phyloP scores from a whole-genome alignment of 2,329 filamentous ascomycete genomes.

The Sarocladiaceae sp. region DNA sequence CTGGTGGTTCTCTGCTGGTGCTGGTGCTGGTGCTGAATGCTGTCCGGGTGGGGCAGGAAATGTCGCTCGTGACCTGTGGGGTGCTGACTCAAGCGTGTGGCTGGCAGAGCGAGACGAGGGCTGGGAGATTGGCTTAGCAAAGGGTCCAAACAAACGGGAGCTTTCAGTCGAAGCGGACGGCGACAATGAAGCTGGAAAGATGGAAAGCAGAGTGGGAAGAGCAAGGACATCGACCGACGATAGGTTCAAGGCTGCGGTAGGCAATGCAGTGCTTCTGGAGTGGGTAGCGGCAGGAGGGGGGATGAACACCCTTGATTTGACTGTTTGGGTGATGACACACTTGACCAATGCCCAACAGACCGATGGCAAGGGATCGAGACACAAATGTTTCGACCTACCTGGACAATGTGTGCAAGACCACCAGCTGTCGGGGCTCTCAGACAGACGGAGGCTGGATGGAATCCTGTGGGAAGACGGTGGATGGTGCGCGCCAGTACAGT shows the following conservation, averaged over 20 bases:
- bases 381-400: no score
- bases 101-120: conserved; percentile 4
- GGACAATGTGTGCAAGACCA: no score
- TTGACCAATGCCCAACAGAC: not conserved
- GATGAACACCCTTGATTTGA: no score
- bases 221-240: not conserved
- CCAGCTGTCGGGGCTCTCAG: no score
- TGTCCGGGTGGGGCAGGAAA: conserved; percentile 7
- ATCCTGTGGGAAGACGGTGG: no score
- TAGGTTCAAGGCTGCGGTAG: not conserved
- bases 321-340: conserved; percentile 6
- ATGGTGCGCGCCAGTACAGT: no score
- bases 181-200: conserved; percentile 1
- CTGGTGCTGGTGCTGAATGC: conserved; percentile 8
- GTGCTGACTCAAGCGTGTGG: conserved; percentile 10
- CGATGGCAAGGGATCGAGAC: not conserved
- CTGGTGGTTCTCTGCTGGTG: no score
- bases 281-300: not conserved
- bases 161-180: not conserved
- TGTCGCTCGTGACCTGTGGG: conserved; percentile 10
- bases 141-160: not conserved
- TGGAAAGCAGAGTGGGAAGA: not conserved
- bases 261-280: conserved; percentile 4
- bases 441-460: no score
- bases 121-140: conserved; percentile 9